Evolutionary conservation across 306 rosid species (phyloP).

Genomic region (Carpinus fangiana): DNA sequence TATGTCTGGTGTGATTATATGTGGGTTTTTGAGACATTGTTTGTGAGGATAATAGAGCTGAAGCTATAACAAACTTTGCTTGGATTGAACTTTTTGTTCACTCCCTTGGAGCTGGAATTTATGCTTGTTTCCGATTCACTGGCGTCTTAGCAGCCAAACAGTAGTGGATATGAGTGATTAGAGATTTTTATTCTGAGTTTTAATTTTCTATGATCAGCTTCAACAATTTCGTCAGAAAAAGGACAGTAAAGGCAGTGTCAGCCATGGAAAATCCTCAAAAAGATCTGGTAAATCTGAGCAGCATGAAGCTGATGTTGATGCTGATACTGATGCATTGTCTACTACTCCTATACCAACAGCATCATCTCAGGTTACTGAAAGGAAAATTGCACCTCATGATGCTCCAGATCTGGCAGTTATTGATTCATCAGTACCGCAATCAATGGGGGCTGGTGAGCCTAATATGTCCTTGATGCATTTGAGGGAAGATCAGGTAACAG

Average conservation of each 20-base stretch:
- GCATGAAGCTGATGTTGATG: conserved; percentile 44
- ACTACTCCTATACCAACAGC: conserved; percentile 28
- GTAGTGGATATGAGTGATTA: conserved; percentile 19
- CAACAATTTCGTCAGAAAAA: conserved; percentile 91
- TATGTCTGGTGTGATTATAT: not conserved
- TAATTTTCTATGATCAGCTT: conserved; percentile 52
- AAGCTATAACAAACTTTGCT: not conserved
- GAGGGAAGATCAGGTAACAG: conserved; percentile 85
- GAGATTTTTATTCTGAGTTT: conserved; percentile 28
- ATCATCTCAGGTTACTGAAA: conserved; percentile 44
- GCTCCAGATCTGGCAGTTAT: conserved; percentile 32
- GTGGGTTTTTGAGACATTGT: not conserved
- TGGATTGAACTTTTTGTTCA: not conserved
- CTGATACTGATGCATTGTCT: conserved; percentile 41
- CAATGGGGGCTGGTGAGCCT: conserved; percentile 35
- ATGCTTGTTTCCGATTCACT: not conserved
- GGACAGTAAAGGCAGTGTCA: conserved; percentile 74
- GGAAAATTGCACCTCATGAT: conserved; percentile 37
- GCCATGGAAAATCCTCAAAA: conserved; percentile 71
- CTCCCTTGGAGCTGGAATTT: not conserved
- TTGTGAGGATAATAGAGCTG: not conserved
- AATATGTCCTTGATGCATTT: conserved; percentile 46
- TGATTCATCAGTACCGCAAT: conserved; percentile 45
- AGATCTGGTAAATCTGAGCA: conserved; percentile 49
- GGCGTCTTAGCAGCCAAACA: not conserved